Evolutionary conservation across 352 stramenopile genomes (phyloP).

Genomic region (Plasmopara viticola): DNA sequence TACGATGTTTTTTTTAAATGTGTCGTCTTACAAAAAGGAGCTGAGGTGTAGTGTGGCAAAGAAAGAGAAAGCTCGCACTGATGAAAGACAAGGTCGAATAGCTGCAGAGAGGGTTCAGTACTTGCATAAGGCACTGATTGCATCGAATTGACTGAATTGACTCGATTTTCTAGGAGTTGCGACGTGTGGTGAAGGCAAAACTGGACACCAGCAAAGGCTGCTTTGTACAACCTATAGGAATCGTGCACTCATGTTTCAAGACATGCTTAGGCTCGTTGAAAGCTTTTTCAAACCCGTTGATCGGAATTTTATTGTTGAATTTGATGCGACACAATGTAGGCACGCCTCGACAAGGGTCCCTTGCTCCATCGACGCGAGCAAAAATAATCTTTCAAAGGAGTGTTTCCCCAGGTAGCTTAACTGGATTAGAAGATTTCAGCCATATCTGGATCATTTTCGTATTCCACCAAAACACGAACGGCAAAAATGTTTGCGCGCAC

Average conservation of each 20-base stretch:
- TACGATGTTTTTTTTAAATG: too few relatives aligned
- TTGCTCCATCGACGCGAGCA: conserved; percentile 62
- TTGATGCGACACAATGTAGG: conserved; percentile 22
- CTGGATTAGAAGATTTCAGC: conserved; percentile 69
- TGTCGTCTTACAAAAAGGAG: conserved; percentile 8
- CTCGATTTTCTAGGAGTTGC: conserved; percentile 38
- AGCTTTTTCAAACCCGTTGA: neutral
- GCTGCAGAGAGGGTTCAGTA: conserved; percentile 51
- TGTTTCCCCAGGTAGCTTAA: conserved; percentile 71
- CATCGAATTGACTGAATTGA: conserved; percentile 4
- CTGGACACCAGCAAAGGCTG: conserved; percentile 67
- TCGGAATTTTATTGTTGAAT: neutral
- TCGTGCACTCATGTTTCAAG: conserved; percentile 73
- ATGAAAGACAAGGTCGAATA: conserved; percentile 58
- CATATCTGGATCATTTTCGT: conserved; percentile 88
- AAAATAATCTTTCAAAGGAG: conserved; percentile 74
- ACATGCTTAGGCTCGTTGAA: conserved; percentile 37
- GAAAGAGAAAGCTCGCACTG: conserved; percentile 47
- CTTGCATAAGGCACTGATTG: neutral
- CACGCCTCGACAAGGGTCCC: conserved; percentile 76
- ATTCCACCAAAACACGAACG: conserved; percentile 88
- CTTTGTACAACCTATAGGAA: conserved; percentile 74
- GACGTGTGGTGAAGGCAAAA: conserved; percentile 67
- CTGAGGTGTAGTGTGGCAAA: conserved; percentile 34
- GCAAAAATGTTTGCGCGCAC: conserved; percentile 67